Evolutionary conservation across 2,329 filamentous ascomycete species (phyloP).

Genomic region (Plectosphaerella plurivora): DNA sequence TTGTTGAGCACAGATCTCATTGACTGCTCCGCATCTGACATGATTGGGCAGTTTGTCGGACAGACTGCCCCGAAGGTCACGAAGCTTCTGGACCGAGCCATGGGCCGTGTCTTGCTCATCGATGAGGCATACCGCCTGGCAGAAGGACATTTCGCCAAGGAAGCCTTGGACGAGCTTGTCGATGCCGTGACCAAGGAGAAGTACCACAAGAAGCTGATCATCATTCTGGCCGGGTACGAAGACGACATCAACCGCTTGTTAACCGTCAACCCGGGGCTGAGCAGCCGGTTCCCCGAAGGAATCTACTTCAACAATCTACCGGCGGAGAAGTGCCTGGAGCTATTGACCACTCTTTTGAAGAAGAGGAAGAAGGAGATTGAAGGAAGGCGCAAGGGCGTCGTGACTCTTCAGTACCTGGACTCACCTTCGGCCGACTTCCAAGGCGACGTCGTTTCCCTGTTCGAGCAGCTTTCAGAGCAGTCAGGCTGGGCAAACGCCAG

Average conservation of each 20-base stretch:
- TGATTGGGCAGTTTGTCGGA: slow-evolving; percentile 65
- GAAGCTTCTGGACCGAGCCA: slow-evolving; percentile 52
- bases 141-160: slow-evolving; percentile 52
- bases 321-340: slow-evolving; percentile 34
- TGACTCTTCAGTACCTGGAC: slow-evolving; percentile 18
- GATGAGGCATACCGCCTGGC: slow-evolving; percentile 68
- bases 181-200: slow-evolving; percentile 48
- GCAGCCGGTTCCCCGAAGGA: slow-evolving; percentile 59
- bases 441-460: slow-evolving; percentile 20
- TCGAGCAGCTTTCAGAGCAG: slow-evolving; percentile 34
- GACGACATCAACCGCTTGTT: slow-evolving; percentile 61
- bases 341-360: slow-evolving; percentile 30
- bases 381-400: slow-evolving; percentile 6
- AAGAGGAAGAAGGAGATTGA: slow-evolving; percentile 22
- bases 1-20: slow-evolving; percentile 55
- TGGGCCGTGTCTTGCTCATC: slow-evolving; percentile 66
- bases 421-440: slow-evolving; percentile 8
- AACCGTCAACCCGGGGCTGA: slow-evolving; percentile 56
- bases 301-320: slow-evolving; percentile 49
- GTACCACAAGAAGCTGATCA: slow-evolving; percentile 56
- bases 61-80: slow-evolving; percentile 63
- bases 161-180: slow-evolving; percentile 50
- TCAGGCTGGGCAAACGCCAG: slow-evolving; percentile 59
- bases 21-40: slow-evolving; percentile 63
- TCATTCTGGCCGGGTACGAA: slow-evolving; percentile 67